Conservation (phyloP, 345 rosid genomes). For the Eucalyptus marginata region DNA sequence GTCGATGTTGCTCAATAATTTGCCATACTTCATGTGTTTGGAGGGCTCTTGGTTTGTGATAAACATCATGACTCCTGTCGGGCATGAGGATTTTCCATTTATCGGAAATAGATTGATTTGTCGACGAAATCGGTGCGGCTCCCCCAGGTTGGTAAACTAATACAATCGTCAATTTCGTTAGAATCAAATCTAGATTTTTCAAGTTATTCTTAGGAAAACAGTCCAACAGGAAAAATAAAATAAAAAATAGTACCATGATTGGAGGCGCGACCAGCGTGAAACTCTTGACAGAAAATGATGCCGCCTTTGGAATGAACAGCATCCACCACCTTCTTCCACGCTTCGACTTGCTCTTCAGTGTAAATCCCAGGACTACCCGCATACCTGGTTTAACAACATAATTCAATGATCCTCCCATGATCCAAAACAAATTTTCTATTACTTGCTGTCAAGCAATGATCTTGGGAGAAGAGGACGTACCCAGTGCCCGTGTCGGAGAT, state of each 20-base stretch:
- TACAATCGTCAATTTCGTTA: not conserved
- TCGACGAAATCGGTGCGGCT: not conserved
- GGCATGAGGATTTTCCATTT: not conserved
- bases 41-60: not conserved
- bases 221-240: not conserved
- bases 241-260: not conserved
- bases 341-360: too few species aligned
- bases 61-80: not conserved
- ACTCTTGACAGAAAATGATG: constrained; percentile 61
- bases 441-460: not conserved
- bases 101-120: not conserved
- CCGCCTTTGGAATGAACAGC: too few species aligned
- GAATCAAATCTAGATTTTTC: not conserved
- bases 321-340: too few species aligned
- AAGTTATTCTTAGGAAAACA: not conserved
- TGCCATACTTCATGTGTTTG: not conserved
- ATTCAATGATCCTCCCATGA: not conserved
- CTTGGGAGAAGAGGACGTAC: not conserved
- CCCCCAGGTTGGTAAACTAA: not conserved
- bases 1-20: not conserved
- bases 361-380: too few species aligned
- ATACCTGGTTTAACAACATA: not conserved
- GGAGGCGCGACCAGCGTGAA: constrained; percentile 83
- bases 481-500: constrained; percentile 52
- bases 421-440: not conserved